Conservation (phyloP, 805 yeast genomes). For the Suhomyces tanzawaensis region DNA sequence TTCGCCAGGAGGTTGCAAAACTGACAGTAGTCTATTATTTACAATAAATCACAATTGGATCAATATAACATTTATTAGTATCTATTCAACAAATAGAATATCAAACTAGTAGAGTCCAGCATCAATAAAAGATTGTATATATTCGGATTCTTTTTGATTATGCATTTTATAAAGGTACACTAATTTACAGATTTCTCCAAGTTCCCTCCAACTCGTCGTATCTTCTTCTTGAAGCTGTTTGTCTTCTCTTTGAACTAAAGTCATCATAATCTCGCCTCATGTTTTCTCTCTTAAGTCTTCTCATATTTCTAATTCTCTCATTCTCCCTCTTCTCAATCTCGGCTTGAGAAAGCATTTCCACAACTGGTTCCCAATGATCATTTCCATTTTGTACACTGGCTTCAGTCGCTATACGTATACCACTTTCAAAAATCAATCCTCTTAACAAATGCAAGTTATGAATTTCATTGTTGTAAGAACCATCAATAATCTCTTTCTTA, state of each 20-base stretch:
- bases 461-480: constrained; percentile 40
- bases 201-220: constrained; percentile 43
- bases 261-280: constrained; percentile 57
- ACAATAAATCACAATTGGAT: too few relatives aligned
- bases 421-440: constrained; percentile 44
- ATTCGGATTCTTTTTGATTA: too few relatives aligned
- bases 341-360: constrained; percentile 83
- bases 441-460: constrained; percentile 42
- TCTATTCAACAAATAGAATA: too few relatives aligned
- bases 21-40: too few relatives aligned
- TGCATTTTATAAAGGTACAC: too few relatives aligned
- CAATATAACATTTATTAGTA: too few relatives aligned
- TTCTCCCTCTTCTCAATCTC: constrained; percentile 94
- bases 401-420: constrained; percentile 48
- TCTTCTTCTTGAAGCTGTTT: constrained; percentile 46
- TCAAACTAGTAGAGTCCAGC: too few relatives aligned
- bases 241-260: constrained; percentile 33
- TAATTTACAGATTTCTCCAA: constrained; percentile 7
- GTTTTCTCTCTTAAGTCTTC: constrained; percentile 91
- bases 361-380: constrained; percentile 81
- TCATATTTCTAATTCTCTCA: constrained; percentile 86
- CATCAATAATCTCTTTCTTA: constrained; percentile 79
- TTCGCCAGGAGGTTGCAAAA: too few relatives aligned
- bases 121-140: too few relatives aligned
- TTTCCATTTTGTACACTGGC: constrained; percentile 73